Base-by-base conservation (phyloP, 176 grass and related monocot species). In the Oryza meridionalis region DNA sequence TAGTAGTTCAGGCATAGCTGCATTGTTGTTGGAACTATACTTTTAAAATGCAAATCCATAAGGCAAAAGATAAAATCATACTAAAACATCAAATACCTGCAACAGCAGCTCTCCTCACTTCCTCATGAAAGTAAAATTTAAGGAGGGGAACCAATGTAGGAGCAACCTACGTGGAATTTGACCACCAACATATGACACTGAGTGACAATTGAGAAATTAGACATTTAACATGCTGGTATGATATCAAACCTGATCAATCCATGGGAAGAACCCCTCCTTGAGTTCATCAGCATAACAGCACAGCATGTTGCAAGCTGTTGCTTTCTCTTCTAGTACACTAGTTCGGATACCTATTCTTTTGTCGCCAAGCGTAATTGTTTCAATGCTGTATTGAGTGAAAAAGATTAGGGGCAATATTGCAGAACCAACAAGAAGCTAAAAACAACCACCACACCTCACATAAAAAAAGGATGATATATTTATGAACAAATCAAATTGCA, bases 221-320 rank as follows among this genome's bases (percentile, higher is more conserved):
- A 77, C 0, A 79, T 26, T 59, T 42, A 42, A 37, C 67, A 46
- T 9, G 17, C 2, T 66, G 9, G 44, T 22, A 4, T 43, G 49
- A 61, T 58, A 63, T 81, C 29, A 78, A 90, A 99, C 96, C 96
- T 99, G 97, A 84, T 99, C 97, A 42, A 99, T 96, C 97, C 97
- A 99, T 61, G 97, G 97, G 75, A 89, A 99, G 90, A 99, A 99
- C 7, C 97, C 97, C 81, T 99, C 97, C 75, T 99, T 96, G 32
- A 99, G 93, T 64, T 99, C 97, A 91, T 99, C 97, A 70, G 97
- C 97, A 84, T 99, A 99, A 68, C 97, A 99, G 85, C 97, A 96
- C 7, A 99, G 91, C 97, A 99, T 99, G 78, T 99, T 99, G 82
- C 97, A 99, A 68, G 97, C 97, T 33, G 97, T 99, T 70, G 97